Evolutionary conservation across 441 rosid genomes (phyloP).

Genomic region (Gossypium schwendimanii): DNA sequence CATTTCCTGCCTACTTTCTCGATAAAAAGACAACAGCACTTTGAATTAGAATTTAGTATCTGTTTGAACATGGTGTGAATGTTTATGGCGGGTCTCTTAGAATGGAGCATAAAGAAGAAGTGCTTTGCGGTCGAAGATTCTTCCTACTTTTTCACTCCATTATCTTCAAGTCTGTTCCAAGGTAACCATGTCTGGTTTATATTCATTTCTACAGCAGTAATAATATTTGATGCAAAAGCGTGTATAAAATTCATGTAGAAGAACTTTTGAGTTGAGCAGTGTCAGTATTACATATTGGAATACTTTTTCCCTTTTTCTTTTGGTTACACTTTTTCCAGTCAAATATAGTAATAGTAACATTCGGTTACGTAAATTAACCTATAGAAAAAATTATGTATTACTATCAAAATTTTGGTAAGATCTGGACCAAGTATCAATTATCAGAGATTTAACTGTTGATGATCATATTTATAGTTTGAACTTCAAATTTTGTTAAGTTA

Average conservation of each 20-base stretch:
- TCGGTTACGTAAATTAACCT: neutral
- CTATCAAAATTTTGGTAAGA: neutral
- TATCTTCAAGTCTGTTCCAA: constrained; percentile 30
- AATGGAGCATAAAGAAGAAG: constrained; percentile 22
- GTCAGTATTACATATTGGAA: neutral
- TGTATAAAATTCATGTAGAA: neutral
- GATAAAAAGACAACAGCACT: constrained; percentile 13
- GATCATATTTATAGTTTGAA: constrained; percentile 1
- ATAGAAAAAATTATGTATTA: neutral
- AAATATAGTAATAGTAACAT: neutral
- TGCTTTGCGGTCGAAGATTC: constrained; percentile 28
- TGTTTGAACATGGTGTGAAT: constrained; percentile 21
- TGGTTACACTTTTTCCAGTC: neutral
- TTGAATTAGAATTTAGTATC: constrained; percentile 11
- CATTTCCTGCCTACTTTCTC: constrained; percentile 10
- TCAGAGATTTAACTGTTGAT: neutral
- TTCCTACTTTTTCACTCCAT: constrained; percentile 29
- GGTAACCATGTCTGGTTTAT: constrained; percentile 33
- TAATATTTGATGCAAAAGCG: neutral
- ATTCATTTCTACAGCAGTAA: constrained; percentile 6
- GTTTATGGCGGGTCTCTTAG: constrained; percentile 24
- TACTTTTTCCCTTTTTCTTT: neutral
- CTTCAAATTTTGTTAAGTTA: neutral
- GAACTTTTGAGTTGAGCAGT: neutral
- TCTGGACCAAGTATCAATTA: neutral